Evolutionary conservation across 169 alveolate genomes (phyloP).

Genomic region (Eimeria sp.): DNA sequence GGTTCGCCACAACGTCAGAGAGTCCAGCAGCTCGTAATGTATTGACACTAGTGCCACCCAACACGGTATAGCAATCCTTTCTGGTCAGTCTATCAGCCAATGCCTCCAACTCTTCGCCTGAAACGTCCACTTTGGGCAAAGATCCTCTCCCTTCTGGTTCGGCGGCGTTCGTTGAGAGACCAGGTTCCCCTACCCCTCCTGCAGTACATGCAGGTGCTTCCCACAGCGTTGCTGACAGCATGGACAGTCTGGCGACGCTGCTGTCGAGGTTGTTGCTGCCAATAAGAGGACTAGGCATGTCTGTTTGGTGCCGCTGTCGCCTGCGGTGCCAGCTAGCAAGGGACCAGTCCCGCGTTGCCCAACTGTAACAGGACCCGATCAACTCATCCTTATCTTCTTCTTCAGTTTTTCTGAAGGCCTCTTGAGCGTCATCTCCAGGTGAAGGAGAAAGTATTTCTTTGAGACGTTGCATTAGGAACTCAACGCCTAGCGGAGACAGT

Average conservation of each 20-base stretch:
- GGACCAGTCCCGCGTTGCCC: constrained; percentile 80
- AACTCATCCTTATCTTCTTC: constrained; percentile 15
- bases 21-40: background rate
- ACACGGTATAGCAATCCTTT: background rate
- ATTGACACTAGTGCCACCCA: constrained; percentile 8
- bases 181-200: background rate
- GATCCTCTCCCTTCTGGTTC: constrained; percentile 10
- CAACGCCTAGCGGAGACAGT: constrained; percentile 48
- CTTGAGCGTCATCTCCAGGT: background rate
- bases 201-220: background rate
- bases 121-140: background rate
- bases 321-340: constrained; percentile 66
- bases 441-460: background rate
- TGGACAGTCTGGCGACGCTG: constrained; percentile 42
- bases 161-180: constrained; percentile 20
- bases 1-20: background rate
- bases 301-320: background rate
- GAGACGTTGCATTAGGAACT: constrained; percentile 56
- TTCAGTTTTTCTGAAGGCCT: background rate
- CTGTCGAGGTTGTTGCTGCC: constrained; percentile 55
- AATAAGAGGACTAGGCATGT: background rate
- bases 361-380: background rate
- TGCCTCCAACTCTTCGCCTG: constrained; percentile 23
- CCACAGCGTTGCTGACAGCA: constrained; percentile 55
- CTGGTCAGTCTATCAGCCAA: background rate